Evolutionary conservation across 1,284 basidiomycete genomes (phyloP), one percentile per base, ranked within the genome.

Genomic region (Phylloboletellus chloephorus): DNA sequence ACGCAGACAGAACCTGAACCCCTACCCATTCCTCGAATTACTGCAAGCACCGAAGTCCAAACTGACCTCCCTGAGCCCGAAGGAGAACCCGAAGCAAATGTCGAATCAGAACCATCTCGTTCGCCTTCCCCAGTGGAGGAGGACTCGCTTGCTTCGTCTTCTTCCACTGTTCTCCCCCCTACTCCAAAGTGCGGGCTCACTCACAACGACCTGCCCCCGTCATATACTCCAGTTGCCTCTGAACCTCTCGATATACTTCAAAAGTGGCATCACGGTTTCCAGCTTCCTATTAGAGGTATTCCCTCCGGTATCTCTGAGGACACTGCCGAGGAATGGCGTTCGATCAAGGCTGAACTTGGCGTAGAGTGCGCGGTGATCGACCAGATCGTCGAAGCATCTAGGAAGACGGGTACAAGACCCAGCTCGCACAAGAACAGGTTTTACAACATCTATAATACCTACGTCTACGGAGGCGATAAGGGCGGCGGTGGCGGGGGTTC

Each of bases 401-500:
- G 61, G 12, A 69, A 66, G 49, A 66, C 61, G 4, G 61, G 65
- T n/a, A 53, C 56, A 4, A 45, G 58, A 41, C 60, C 60, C 25
- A 44, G 61, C 41, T 46, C 67, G 42, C 47, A 57, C 56, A 22
- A 68, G 31, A 71, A 67, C 39, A 69, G 77, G 31, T 86, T 88
- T 60, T 87, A 83, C 67, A 88, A 87, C 61, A 82, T 88, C 57
- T 87, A 88, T 62, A 87, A 87, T 63, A 86, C 83, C 10, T 87
- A 86, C 50, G 75, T 86, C 29, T 84, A 82, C 52, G 78, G 76
- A 29, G 60, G 63, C 34, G 60, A 45, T 42, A 62, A 53, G 33
- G 47, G 12, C 25, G 41, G 41, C 17, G 36, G 39, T n/a, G 40
- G 40, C 20, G 44, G 48, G 22, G 52, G 36, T 28, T 58, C 44